A percentile compares a stretch with the other conserved stretches of the same genome.
Evolutionary conservation across 2,329 filamentous ascomycete species (phyloP).

Genomic region (Xylariaceae sp.): DNA sequence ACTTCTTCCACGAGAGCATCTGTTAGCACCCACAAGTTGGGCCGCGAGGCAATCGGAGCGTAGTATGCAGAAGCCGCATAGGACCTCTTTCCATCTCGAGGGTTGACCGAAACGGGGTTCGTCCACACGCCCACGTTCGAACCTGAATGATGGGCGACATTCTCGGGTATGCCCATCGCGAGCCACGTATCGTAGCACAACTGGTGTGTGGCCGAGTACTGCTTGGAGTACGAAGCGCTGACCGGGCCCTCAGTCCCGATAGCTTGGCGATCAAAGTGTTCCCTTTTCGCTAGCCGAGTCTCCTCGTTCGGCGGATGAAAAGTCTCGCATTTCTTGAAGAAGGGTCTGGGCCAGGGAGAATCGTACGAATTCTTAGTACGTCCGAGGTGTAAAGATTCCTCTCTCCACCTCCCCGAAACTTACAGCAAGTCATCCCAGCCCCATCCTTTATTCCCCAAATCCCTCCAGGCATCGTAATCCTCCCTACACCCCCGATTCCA

Average conservation of each 20-base stretch:
- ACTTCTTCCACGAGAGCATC: slow-evolving; percentile 43
- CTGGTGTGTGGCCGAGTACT: slow-evolving; percentile 37
- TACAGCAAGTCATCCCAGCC: slow-evolving; percentile 43
- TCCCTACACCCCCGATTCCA: slow-evolving; percentile 41
- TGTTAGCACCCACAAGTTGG: slow-evolving; percentile 43
- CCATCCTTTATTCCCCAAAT: slow-evolving; percentile 55
- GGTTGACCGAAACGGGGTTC: slow-evolving; percentile 31
- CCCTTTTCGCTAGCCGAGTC: slow-evolving; percentile 31
- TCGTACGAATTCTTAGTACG: neutral
- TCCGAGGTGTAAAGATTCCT: too few species aligned
- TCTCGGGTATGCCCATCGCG: slow-evolving; percentile 33
- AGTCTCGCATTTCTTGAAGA: slow-evolving; percentile 45
- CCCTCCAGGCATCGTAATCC: slow-evolving; percentile 53
- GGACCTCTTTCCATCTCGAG: slow-evolving; percentile 30
- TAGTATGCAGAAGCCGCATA: slow-evolving; percentile 40
- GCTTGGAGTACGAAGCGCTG: slow-evolving; percentile 40
- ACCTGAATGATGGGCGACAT: slow-evolving; percentile 33
- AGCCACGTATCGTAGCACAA: slow-evolving; percentile 41
- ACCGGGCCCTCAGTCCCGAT: slow-evolving; percentile 44
- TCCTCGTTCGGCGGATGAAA: slow-evolving; percentile 38
- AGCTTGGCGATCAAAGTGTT: slow-evolving; percentile 34
- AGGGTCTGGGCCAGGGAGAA: slow-evolving; percentile 33
- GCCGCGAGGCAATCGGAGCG: slow-evolving; percentile 30
- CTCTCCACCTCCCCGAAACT: too few species aligned
- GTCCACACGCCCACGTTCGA: slow-evolving; percentile 38